phyloP scores from a whole-genome alignment of 352 stramenopile genomes.

The Pythium brassicae region DNA sequence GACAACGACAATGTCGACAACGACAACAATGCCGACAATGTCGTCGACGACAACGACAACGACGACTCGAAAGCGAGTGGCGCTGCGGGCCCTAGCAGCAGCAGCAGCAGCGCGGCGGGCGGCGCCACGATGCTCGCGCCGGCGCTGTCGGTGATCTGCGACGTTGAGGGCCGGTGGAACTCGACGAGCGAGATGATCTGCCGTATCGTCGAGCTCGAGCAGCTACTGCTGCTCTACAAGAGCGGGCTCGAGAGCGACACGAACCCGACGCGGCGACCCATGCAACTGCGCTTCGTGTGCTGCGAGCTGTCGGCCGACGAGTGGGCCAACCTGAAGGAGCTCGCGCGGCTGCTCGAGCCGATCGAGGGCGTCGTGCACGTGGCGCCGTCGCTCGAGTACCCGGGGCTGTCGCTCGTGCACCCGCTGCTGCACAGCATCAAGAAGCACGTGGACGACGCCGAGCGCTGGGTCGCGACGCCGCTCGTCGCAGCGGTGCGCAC shows the following conservation, averaged over 20 bases:
- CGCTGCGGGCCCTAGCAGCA: too few relatives aligned
- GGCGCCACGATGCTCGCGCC: constrained; percentile 4
- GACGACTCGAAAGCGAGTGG: constrained; percentile 7
- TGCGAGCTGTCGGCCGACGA: constrained; percentile 43
- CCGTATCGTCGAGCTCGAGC: constrained; percentile 72
- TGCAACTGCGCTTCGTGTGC: constrained; percentile 57
- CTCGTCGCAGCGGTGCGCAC: constrained; percentile 59
- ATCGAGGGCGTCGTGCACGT: constrained; percentile 68
- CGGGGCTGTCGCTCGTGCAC: constrained; percentile 62
- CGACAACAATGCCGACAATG: too few relatives aligned
- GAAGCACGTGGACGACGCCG: constrained; percentile 37
- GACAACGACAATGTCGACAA: too few relatives aligned
- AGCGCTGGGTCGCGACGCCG: constrained; percentile 46
- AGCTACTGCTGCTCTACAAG: constrained; percentile 71
- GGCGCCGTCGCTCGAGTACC: constrained; percentile 50
- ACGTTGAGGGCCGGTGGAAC: constrained; percentile 56
- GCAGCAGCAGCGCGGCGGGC: too few relatives aligned
- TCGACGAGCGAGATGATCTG: constrained; percentile 79
- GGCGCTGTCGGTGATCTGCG: constrained; percentile 67
- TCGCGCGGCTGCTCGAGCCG: too few relatives aligned
- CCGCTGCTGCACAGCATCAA: constrained; percentile 65
- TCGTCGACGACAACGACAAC: neutral
- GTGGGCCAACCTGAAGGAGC: too few relatives aligned
- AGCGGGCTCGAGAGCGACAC: constrained; percentile 69
- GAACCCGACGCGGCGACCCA: constrained; percentile 38